Base-by-base conservation (phyloP, 495 filamentous ascomycete genomes). In the Penicillium samsonianum region DNA sequence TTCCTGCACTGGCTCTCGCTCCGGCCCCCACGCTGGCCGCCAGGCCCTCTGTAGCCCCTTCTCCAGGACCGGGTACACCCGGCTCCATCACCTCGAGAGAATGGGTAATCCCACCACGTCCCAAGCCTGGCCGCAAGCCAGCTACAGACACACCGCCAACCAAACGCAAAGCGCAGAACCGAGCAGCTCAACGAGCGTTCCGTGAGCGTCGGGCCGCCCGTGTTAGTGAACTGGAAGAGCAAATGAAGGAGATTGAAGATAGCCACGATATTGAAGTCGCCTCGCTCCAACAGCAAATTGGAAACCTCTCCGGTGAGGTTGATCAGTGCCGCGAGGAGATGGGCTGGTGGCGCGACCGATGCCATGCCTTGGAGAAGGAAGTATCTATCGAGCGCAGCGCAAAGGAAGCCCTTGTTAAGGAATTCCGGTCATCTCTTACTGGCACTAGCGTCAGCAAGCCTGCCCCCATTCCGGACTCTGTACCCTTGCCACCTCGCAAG, bases 71-170 rank as follows among this genome's bases (percentile, higher is more conserved):
- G 48, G 70, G 68, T 47, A 78, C 75, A 3, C 71, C 75, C 58
- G 75, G 76, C 59, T 76, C 75, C 20, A 59, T 79, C 58, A 94
- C 89, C 38, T 88, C 81, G 58, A 92, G 85, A 71, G 88, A 92
- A 84, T 96, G 91, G 91, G 81, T 92, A 9, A 83, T 96, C 47
- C 91, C 91, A 28, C 91, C 91, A 49, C 83, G 90, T 46, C 91
- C 91, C 25, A 94, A 94, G 78, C 92, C 92, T n/a, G 92, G 92
- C 35, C 84, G 92, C 50, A 96, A 96, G 71, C 92, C 92, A 10
- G 90, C 92, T 20, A 92, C 88, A 14, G 91, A 97, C 65, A 91
- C 90, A 4, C 91, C 91, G 12, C 90, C 90, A 2, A 96, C 91
- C 37, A 94, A 96, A 69, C 85, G 92, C 55, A 95, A 96, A 73